Evolutionary conservation across 1,139 yeast genomes (phyloP), one percentile per base, ranked within the genome.

Genomic region (Candida anutae): DNA sequence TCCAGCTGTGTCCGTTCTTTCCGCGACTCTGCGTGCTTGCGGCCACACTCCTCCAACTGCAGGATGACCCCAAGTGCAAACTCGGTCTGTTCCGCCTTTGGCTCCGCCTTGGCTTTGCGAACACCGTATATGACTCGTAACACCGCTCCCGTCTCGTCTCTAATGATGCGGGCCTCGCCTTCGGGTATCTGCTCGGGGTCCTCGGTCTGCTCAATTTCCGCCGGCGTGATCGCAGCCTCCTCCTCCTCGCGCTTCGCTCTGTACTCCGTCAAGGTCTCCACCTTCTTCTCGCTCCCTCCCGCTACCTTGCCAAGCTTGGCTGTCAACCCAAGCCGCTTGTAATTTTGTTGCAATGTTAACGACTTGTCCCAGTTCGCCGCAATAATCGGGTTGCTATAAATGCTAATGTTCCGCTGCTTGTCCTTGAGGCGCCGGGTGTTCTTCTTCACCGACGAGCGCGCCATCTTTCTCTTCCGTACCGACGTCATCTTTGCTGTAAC

Each of bases 301-400:
- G 85, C 77, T 6, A 74, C 62, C 5, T 55, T 59, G 12, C 82
- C 81, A 22, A 87, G 55, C 45, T 74, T 74, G 4, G 84, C 68
- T 26, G 76, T 62, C 32, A 88, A 61, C 3, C 97, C 97, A 21
- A 90, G 59, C 38, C 64, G 70, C 45, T 77, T 77, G 52, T 83
- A 83, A 49, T 90, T 90, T 50, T 90, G 97, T 32, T 77, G 69
- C 34, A 88, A 59, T 0, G 98, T 88, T 37, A 80, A 65, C 14
- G 73, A 69, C 36, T 77, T 69, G 56, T 90, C 95, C 98, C 98
- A 90, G 53, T 87, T 73, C 19, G 76, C 83, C 5, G 85, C 93
- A 39, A 90, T 82, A 40, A 90, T 72, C 3, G 94, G 85, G 50
- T 85, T 83, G 1, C 82, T 64, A 30, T 68, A 66, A 18, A 82